Evolutionary conservation across 768 basidiomycete genomes (phyloP).

Genomic region (Rhizopogon vinicolor): DNA sequence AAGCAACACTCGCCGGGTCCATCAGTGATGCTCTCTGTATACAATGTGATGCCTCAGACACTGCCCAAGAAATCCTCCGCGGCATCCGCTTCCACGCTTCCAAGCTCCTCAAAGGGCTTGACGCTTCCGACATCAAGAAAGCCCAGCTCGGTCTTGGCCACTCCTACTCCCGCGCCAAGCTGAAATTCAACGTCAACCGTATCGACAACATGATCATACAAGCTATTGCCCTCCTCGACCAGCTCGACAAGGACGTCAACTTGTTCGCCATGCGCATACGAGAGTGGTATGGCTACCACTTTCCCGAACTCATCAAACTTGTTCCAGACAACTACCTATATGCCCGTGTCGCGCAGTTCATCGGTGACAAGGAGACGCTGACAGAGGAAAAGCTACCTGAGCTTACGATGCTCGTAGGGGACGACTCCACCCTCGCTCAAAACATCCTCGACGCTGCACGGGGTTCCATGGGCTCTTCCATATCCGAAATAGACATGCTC

Average conservation of each 20-base stretch:
- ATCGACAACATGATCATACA: conserved; percentile 99
- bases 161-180: conserved; percentile 95
- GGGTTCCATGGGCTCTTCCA: conserved; percentile 90
- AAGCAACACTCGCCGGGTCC: conserved; percentile 65
- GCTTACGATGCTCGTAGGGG: conserved; percentile 74
- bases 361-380: conserved; percentile 84
- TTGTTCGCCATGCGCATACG: conserved; percentile 97
- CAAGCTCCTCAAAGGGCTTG: conserved; percentile 85
- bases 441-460: conserved; percentile 94
- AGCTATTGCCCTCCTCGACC: conserved; percentile 96
- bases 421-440: conserved; percentile 81
- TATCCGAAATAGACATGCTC: conserved; percentile 90
- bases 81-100: conserved; percentile 90
- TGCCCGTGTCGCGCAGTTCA: conserved; percentile 78
- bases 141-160: conserved; percentile 97
- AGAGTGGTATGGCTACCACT: conserved; percentile 99
- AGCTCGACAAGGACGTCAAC: conserved; percentile 99
- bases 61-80: conserved; percentile 80
- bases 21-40: conserved; percentile 73
- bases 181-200: conserved; percentile 96
- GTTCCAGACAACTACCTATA: conserved; percentile 95
- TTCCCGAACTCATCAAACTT: conserved; percentile 91
- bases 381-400: conserved; percentile 77
- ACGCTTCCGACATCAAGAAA: conserved; percentile 82
- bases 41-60: conserved; percentile 76